Percentiles rank a stretch among this genome's conserved stretches.
These are phyloP conservation scores for Fremontodendron californicum DNA, from an alignment of 345 rosid species.

Conservation along the genomic window DNA sequence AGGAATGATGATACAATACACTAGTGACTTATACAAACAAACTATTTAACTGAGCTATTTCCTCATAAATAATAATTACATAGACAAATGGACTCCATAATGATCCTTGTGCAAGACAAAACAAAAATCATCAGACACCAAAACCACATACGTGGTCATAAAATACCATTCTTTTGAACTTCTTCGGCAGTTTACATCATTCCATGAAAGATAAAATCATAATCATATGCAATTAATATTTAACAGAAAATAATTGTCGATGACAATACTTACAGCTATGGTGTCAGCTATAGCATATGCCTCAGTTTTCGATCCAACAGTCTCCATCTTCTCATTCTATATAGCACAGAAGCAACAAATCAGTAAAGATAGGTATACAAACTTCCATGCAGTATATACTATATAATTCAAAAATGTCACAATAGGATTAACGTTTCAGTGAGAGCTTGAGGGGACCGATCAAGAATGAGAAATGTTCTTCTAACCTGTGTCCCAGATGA, in stretches of 20 bases:
- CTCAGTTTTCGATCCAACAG: slow-evolving; percentile 88
- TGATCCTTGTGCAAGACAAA: background rate
- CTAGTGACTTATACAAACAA: background rate
- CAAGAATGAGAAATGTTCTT: background rate
- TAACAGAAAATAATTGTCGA: background rate
- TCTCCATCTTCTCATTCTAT: slow-evolving; percentile 81
- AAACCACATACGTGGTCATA: background rate
- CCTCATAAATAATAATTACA: background rate
- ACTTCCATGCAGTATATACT: background rate
- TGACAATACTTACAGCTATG: slow-evolving; percentile 59
- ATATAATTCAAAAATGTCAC: background rate
- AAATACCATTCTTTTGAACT: background rate
- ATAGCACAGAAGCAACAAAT: slow-evolving; percentile 22
- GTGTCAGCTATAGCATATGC: slow-evolving; percentile 88
- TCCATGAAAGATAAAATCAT: background rate
- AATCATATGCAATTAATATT: too few relatives aligned
- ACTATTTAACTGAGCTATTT: background rate
- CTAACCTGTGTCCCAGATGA: slow-evolving; percentile 85
- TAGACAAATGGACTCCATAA: background rate
- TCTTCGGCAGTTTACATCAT: background rate
- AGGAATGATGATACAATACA: background rate
- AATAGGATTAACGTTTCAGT: background rate
- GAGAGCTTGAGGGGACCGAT: background rate
- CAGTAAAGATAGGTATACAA: background rate
- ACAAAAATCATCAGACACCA: too few relatives aligned